Evolutionary conservation across 2,329 filamentous ascomycete genomes (phyloP).

Genomic region (Microdochium bolleyi): DNA sequence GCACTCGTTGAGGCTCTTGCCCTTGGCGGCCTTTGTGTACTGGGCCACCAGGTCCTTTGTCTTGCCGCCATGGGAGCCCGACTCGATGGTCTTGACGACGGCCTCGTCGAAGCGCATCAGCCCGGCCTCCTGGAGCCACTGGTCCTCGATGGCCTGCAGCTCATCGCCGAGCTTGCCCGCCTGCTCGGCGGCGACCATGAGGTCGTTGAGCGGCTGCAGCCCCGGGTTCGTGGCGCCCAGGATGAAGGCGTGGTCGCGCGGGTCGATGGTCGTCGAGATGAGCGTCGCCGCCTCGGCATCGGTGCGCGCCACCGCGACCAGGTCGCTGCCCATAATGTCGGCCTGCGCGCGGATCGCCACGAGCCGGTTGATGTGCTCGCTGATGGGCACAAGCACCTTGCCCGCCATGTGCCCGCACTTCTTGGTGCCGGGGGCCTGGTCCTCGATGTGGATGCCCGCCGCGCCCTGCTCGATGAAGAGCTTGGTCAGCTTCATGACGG

Average conservation of each 20-base stretch:
- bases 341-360: slow-evolving; percentile 96
- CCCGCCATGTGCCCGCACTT: slow-evolving; percentile 99
- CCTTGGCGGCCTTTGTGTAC: slow-evolving; percentile 62
- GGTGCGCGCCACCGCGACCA: slow-evolving; percentile 86
- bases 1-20: slow-evolving; percentile 80
- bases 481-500: slow-evolving; percentile 98
- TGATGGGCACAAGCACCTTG: slow-evolving; percentile 93
- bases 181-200: slow-evolving; percentile 81
- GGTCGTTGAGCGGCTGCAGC: slow-evolving; percentile 77
- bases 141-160: slow-evolving; percentile 87
- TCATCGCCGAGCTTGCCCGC: slow-evolving; percentile 72
- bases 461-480: slow-evolving; percentile 95
- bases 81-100: slow-evolving; percentile 73
- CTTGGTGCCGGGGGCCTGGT: slow-evolving; percentile 96
- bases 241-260: slow-evolving; percentile 91
- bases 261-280: slow-evolving; percentile 93
- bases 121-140: slow-evolving; percentile 70
- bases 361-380: slow-evolving; percentile 95
- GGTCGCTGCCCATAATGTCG: slow-evolving; percentile 93
- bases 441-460: slow-evolving; percentile 96
- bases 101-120: slow-evolving; percentile 89
- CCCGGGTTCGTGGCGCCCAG: slow-evolving; percentile 79
- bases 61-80: slow-evolving; percentile 51
- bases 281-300: slow-evolving; percentile 97
- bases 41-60: slow-evolving; percentile 48